A percentile compares a stretch with the other conserved stretches of the same genome.
Evolutionary conservation across 2,329 filamentous ascomycete genomes (phyloP).

Genomic region (Fusarium decemcellulare): DNA sequence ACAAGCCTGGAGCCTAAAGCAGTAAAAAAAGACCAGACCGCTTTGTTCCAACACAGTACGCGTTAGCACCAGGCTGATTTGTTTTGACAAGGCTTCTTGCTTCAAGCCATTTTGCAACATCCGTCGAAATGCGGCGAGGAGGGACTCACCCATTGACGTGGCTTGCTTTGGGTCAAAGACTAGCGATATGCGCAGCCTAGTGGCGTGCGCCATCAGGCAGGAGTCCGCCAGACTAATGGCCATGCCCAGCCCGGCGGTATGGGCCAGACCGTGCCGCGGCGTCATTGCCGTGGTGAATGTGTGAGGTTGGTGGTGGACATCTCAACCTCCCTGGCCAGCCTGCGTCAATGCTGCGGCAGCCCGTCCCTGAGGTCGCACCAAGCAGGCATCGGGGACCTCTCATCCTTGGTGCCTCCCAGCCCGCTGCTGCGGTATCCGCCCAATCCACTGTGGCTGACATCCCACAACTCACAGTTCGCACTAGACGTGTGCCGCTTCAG

Average conservation of each 20-base stretch:
- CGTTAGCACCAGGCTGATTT: conserved; percentile 2
- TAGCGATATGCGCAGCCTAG: not conserved
- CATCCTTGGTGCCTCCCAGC: not conserved
- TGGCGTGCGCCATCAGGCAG: not conserved
- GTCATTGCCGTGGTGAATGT: not conserved
- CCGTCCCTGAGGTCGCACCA: not conserved
- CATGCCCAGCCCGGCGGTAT: not conserved
- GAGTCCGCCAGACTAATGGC: not conserved
- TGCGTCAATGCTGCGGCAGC: not conserved
- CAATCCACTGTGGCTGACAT: not conserved
- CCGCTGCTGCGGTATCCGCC: not conserved
- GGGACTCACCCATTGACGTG: not conserved
- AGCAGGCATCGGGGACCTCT: not conserved
- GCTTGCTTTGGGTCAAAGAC: not conserved
- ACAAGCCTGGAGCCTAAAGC: not conserved
- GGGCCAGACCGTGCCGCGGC: not conserved
- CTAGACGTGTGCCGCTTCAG: conserved; percentile 9
- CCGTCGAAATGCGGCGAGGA: conserved; percentile 10
- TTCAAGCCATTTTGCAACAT: not conserved
- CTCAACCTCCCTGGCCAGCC: no score
- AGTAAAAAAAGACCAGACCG: not conserved
- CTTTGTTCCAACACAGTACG: no score
- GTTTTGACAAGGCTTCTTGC: not conserved
- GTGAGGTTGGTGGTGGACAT: not conserved
- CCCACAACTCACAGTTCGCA: not conserved